Percentiles rank a stretch among this genome's conserved stretches.
Conservation (phyloP, 2,329 filamentous ascomycete genomes). For the Penicillium sp. region DNA sequence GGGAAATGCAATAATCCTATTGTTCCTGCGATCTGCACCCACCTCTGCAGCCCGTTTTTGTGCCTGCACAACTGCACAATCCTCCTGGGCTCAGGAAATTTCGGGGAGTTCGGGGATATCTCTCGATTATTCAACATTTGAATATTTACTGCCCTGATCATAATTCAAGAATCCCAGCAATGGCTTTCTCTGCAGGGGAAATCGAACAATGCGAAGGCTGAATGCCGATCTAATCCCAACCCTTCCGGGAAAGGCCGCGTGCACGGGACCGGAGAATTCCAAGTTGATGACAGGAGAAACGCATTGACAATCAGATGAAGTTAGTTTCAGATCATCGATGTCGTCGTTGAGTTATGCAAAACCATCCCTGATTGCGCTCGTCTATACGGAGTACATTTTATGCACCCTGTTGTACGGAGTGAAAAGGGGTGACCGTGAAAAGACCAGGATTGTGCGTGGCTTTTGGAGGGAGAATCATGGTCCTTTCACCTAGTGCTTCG, state of each 20-base stretch:
- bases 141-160: background rate
- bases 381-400: background rate
- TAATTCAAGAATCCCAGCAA: background rate
- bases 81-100: background rate
- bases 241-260: background rate
- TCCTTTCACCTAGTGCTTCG: no score
- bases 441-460: no score
- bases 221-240: background rate
- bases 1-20: background rate
- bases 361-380: no score
- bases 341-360: background rate
- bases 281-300: background rate
- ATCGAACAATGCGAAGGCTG: background rate
- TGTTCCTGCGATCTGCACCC: background rate
- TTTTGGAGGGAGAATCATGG: no score
- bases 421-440: no score
- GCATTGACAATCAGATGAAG: background rate
- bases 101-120: background rate
- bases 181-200: background rate
- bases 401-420: no score
- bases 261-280: background rate
- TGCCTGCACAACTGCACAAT: background rate
- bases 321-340: background rate
- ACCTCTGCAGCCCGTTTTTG: background rate
- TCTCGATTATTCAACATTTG: background rate